Evolutionary conservation across 805 yeast genomes (phyloP).

Genomic region (Cyberlindnera meyerae): DNA sequence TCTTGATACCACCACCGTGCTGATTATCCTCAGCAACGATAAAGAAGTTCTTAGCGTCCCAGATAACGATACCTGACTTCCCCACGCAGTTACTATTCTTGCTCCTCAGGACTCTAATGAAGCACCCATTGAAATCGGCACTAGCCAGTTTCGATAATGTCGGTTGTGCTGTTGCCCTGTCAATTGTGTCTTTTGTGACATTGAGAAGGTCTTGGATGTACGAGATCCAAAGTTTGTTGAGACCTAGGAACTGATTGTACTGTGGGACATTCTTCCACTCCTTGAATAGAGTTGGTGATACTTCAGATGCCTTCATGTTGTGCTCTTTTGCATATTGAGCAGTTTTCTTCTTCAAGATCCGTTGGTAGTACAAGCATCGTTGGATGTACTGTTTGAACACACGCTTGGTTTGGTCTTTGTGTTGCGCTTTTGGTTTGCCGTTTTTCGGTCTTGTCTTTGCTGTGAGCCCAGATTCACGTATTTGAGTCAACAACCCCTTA

Average conservation of each 20-base stretch:
- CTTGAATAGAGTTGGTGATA: constrained; percentile 15
- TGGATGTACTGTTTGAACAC: constrained; percentile 27
- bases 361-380: constrained; percentile 20
- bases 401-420: constrained; percentile 25
- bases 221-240: constrained; percentile 68
- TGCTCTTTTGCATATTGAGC: background rate
- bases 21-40: constrained; percentile 44
- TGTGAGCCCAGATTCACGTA: constrained; percentile 1
- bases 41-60: constrained; percentile 77
- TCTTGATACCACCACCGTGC: constrained; percentile 57
- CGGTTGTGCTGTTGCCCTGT: constrained; percentile 23
- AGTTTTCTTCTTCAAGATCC: constrained; percentile 26
- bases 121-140: constrained; percentile 82
- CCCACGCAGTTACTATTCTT: constrained; percentile 56
- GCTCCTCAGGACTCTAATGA: constrained; percentile 52
- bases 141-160: constrained; percentile 57
- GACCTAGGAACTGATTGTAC: constrained; percentile 46
- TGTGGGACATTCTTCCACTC: constrained; percentile 27
- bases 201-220: constrained; percentile 58
- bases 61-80: constrained; percentile 65
- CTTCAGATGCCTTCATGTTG: constrained; percentile 7
- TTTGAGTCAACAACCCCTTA: constrained; percentile 15
- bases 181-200: constrained; percentile 22
- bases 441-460: constrained; percentile 9
- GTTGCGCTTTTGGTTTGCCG: constrained; percentile 17